A percentile compares a stretch with the other conserved stretches of the same genome.
phyloP scores from a whole-genome alignment of 495 filamentous ascomycete species.

The Hypoxylon perforatum region DNA sequence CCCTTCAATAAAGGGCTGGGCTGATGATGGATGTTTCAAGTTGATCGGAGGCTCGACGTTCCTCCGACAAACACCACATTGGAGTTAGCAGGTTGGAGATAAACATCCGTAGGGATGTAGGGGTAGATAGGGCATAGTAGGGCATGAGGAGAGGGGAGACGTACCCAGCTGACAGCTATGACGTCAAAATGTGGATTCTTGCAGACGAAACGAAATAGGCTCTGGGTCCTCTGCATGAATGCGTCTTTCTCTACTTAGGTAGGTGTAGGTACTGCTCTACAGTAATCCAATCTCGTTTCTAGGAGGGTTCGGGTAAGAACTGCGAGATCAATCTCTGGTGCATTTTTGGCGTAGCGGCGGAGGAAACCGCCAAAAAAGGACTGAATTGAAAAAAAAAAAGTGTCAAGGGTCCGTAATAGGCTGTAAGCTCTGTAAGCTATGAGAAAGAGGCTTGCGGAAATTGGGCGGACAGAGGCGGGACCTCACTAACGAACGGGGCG shows the following conservation, averaged over 20 bases:
- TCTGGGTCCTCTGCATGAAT: constrained; percentile 29
- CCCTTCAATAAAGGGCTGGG: background rate
- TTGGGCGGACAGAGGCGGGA: constrained; percentile 39
- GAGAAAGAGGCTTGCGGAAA: constrained; percentile 28
- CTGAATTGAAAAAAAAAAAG: constrained; percentile 24
- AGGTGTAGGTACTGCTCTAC: background rate
- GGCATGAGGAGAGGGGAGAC: constrained; percentile 6
- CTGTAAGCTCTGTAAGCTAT: background rate
- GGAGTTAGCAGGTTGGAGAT: too few relatives aligned
- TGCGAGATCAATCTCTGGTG: constrained; percentile 7
- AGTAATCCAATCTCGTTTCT: constrained; percentile 20
- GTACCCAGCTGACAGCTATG: constrained; percentile 21
- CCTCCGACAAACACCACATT: too few relatives aligned
- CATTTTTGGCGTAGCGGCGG: constrained; percentile 30
- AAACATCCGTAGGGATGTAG: background rate
- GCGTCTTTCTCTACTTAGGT: constrained; percentile 9
- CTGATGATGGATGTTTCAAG: too few relatives aligned
- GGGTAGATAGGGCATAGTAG: constrained; percentile 8
- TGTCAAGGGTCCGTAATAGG: constrained; percentile 30
- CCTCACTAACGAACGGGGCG: constrained; percentile 14
- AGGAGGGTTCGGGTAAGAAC: constrained; percentile 1
- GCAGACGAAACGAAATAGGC: constrained; percentile 32
- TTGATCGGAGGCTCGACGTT: too few relatives aligned
- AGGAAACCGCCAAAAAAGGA: constrained; percentile 35
- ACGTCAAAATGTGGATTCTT: constrained; percentile 38